Evolutionary conservation across 768 basidiomycete species (phyloP).

Genomic region (Tricholoma flavovirens): DNA sequence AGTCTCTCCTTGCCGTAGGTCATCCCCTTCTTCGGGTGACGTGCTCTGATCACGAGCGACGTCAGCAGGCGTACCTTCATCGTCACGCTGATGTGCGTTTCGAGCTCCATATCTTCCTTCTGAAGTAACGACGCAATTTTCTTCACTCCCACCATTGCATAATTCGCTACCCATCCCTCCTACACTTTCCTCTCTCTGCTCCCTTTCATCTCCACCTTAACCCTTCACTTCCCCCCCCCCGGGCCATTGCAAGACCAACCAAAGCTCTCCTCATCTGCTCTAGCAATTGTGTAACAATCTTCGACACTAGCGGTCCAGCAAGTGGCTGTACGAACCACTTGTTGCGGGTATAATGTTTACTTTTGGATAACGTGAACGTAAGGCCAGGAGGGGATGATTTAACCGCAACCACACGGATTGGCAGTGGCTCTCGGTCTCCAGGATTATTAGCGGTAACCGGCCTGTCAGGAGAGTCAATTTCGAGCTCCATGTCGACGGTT

Average conservation of each 20-base stretch:
- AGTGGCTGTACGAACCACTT: conserved; percentile 31
- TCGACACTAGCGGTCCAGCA: conserved; percentile 20
- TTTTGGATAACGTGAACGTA: conserved; percentile 26
- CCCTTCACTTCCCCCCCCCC: not conserved
- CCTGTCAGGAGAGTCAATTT: not conserved
- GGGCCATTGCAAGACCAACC: not conserved
- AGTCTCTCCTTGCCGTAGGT: conserved; percentile 15
- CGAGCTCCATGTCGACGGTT: conserved; percentile 8
- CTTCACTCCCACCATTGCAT: too few relatives aligned
- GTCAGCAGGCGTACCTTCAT: not conserved
- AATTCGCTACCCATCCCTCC: too few relatives aligned
- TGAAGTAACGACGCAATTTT: not conserved
- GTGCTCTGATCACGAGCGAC: not conserved
- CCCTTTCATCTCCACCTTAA: not conserved
- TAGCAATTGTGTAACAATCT: conserved; percentile 20
- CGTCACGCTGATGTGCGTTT: not conserved
- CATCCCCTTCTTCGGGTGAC: not conserved
- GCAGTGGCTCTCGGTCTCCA: conserved; percentile 10
- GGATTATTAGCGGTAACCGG: too few relatives aligned
- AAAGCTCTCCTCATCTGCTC: conserved; percentile 16
- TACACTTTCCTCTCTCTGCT: not conserved
- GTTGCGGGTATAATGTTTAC: conserved; percentile 36
- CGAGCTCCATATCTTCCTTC: not conserved
- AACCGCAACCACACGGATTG: conserved; percentile 29
- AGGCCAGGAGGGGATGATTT: conserved; percentile 23